Base-by-base conservation (phyloP, 257 asterid species). In the Prunella vulgaris region DNA sequence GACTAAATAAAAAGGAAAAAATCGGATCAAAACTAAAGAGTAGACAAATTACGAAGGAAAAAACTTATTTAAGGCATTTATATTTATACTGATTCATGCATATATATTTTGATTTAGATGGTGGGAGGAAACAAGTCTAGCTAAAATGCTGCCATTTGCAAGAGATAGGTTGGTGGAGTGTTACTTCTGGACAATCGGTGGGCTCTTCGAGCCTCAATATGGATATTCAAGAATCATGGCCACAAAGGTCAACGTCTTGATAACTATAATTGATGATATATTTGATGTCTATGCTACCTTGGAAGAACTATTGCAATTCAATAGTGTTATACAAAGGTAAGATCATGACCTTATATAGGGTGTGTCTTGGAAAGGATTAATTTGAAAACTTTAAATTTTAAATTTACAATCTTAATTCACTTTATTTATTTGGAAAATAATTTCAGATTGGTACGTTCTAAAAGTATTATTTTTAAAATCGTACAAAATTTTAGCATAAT, bases 91-190 rank as follows among this genome's bases (percentile, higher is more conserved):
- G 5, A 5, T 32, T 7, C 37, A 32, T 32, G 37, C 7, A 4
- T 32, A 5, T 32, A 25, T 25, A 25, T 32, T 18, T 52, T 6
- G 2, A 3, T 10, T 3, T 51, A 79, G 90, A 71, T 83, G 90
- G 90, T 85, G 90, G 88, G 64, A 71, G 22, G 25, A 69, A 15
- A 77, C 80, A 1, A 0, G 71, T 15, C 49, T 85, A 2, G 72
- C 76, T 12, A 76, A 83, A 4, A 73, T 66, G 53, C 53, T 83
- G 54, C 78, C 80, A 5, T 83, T 85, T 73, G 85, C 77, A 0
- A 74, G 88, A 79, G 85, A 85, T 70, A 81, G 88, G n/a, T 12
- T 79, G 25, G 84, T 81, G 74, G 88, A 85, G 73, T 46, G 44
- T 37, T 85, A 74, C 66, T 53, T 79, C 0, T 77, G 82, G 86